Conservation (phyloP, 306 rosid genomes). For the Erythrophleum fordii region DNA sequence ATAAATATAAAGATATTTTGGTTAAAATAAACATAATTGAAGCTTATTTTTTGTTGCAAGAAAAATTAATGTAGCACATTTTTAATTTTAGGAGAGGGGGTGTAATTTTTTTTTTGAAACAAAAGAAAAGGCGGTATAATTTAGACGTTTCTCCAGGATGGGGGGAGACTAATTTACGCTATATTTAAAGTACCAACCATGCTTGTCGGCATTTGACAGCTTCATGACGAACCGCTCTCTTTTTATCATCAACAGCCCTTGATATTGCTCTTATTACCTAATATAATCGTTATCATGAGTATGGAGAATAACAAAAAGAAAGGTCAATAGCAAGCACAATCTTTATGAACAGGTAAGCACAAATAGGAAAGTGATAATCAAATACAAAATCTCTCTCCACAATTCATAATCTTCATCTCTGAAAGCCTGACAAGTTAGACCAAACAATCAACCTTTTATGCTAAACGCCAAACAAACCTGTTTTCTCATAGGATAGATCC, state of each 20-base stretch:
- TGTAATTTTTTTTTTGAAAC: background rate
- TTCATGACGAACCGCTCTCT: slow-evolving; percentile 83
- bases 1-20: too few species aligned
- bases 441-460: slow-evolving; percentile 6
- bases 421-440: background rate
- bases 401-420: background rate
- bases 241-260: slow-evolving; percentile 75
- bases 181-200: slow-evolving; percentile 58
- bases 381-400: background rate
- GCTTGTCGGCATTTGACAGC: slow-evolving; percentile 87
- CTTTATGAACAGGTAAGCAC: background rate
- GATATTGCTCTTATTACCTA: slow-evolving; percentile 67
- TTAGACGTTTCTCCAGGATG: background rate
- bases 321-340: background rate
- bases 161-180: background rate
- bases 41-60: background rate
- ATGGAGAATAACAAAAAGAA: slow-evolving; percentile 4
- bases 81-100: background rate
- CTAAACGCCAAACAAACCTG: slow-evolving; percentile 61
- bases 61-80: background rate
- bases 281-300: slow-evolving; percentile 30
- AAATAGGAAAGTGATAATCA: slow-evolving; percentile 14
- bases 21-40: too few species aligned
- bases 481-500: slow-evolving; percentile 81
- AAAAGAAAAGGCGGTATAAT: background rate